Evolutionary conservation across 257 asterid species (phyloP), one percentile per base, ranked within the genome.

Genomic region (Eucommia ulmoides): DNA sequence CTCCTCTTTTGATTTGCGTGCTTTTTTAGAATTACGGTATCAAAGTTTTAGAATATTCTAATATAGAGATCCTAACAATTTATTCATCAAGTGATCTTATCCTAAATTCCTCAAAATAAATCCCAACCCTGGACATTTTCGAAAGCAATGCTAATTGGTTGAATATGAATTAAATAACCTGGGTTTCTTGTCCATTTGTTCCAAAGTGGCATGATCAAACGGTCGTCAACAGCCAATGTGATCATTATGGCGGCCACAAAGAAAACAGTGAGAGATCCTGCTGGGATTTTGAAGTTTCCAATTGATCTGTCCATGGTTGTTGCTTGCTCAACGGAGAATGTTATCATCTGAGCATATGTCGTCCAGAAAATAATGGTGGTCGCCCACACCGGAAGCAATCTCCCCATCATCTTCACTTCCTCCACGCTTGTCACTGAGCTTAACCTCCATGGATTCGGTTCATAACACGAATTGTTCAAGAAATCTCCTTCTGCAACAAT

Each of bases 321-420:
- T 0, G 97, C 97, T 69, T 89, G 97, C 47, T 80, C 79, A 9
- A 89, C 97, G 0, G 96, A 89, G 58, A 84, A 89, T 7, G 96
- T 84, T 10, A 85, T 89, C 96, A 89, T 82, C 66, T 89, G 96
- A 8, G 97, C 97, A 38, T 84, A 89, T 8, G 78, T 77, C 20
- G 97, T 89, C 97, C 97, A 89, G 66, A 89, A 89, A 9, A 89
- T 61, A 42, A 89, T 85, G 23, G 97, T 89, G 5, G 96, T 89
- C 3, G 97, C 94, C 97, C 97, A 89, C 41, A 85, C 70, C 2
- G 97, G 97, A 15, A 89, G 65, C 52, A 89, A 47, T 51, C 81
- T 63, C 0, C 54, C 85, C 83, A 89, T 78, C 94, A 85, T 84
- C 68, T 89, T 89, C 58, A 89, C 96, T 63, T 89, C 97, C 33